Conservation (phyloP, 768 basidiomycete species). For the Xerocomus potaroensis region DNA sequence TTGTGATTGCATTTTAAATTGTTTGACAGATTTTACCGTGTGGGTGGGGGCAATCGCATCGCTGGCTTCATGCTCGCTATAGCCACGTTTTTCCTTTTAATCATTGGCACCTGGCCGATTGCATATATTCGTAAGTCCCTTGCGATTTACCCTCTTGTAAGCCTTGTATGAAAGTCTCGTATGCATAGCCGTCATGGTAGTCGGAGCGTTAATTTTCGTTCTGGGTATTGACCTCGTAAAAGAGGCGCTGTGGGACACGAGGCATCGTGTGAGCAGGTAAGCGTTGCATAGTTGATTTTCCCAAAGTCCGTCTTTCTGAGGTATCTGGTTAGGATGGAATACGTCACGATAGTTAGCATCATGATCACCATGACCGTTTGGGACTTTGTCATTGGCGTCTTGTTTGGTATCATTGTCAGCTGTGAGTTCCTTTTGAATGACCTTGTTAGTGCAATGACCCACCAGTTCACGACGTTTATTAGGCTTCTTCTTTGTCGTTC, state of each 20-base stretch:
- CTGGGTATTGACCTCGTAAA: slow-evolving; percentile 92
- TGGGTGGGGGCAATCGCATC: slow-evolving; percentile 81
- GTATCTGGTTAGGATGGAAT: slow-evolving; percentile 52
- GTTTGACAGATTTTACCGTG: slow-evolving; percentile 72
- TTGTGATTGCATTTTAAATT: neutral
- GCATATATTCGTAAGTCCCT: slow-evolving; percentile 77
- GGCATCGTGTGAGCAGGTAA: slow-evolving; percentile 77
- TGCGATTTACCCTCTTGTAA: neutral
- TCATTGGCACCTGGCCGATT: slow-evolving; percentile 86
- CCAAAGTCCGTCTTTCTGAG: slow-evolving; percentile 4
- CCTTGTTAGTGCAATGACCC: neutral
- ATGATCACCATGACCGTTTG: slow-evolving; percentile 90
- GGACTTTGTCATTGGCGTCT: slow-evolving; percentile 92
- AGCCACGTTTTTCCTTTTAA: slow-evolving; percentile 64
- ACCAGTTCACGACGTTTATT: neutral
- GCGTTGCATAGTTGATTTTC: slow-evolving; percentile 17
- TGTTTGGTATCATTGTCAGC: slow-evolving; percentile 89
- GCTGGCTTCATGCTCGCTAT: slow-evolving; percentile 83
- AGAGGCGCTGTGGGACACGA: slow-evolving; percentile 95
- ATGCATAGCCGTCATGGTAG: slow-evolving; percentile 77
- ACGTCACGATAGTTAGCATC: slow-evolving; percentile 79
- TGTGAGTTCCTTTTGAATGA: slow-evolving; percentile 45
- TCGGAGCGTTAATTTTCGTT: slow-evolving; percentile 89
- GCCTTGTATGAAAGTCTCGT: neutral
- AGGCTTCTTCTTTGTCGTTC: slow-evolving; percentile 97